Conservation (phyloP, 2,329 filamentous ascomycete genomes). For the Aspergillus sp. region DNA sequence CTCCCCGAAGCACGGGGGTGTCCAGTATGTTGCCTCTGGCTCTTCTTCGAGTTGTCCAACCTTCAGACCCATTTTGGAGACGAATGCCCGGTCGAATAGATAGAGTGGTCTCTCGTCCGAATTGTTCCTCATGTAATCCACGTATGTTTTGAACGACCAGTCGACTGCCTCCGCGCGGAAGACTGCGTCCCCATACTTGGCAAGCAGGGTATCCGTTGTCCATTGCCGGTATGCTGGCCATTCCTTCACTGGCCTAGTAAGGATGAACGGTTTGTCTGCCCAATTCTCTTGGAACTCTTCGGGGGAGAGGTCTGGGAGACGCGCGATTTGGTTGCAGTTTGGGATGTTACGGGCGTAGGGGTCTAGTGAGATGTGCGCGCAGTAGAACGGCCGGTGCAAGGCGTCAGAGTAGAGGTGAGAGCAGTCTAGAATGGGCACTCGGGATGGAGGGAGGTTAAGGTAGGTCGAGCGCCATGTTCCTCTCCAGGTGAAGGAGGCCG, state of each 20-base stretch:
- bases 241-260: conserved; percentile 68
- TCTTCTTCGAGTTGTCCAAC: conserved; percentile 42
- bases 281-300: conserved; percentile 67
- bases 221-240: conserved; percentile 75
- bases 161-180: conserved; percentile 92
- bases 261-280: conserved; percentile 75
- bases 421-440: conserved; percentile 59
- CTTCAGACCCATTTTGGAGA: conserved; percentile 69
- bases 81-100: conserved; percentile 81
- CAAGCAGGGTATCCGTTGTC: conserved; percentile 59
- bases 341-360: conserved; percentile 67
- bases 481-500: conserved; percentile 55
- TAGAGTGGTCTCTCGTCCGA: conserved; percentile 84
- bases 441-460: conserved; percentile 49
- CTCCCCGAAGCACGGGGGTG: conserved; percentile 73
- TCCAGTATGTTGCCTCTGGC: conserved; percentile 59
- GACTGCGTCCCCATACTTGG: conserved; percentile 55
- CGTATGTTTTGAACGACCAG: conserved; percentile 76
- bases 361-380: conserved; percentile 63
- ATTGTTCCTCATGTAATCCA: conserved; percentile 71
- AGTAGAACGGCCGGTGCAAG: conserved; percentile 82
- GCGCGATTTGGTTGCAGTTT: conserved; percentile 60
- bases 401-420: conserved; percentile 79
- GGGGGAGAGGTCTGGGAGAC: conserved; percentile 59
- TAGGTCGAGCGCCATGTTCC: conserved; percentile 79